These are phyloP conservation scores for Lentinula lateritia DNA, from an alignment of 768 basidiomycete species.

Conservation along the genomic window DNA sequence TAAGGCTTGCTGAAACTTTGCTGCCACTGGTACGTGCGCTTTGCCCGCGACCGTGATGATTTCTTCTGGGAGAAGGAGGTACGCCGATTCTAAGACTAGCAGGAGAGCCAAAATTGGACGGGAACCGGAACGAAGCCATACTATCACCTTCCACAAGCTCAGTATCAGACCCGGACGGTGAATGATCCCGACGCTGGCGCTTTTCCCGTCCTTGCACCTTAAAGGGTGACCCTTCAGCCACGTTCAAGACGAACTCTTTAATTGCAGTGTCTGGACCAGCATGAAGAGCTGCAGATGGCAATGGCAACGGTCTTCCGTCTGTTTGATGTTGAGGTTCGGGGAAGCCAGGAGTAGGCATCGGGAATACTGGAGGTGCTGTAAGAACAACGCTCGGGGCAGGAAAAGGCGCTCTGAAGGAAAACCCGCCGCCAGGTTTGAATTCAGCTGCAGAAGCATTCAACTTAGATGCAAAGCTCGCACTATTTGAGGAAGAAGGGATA, in stretches of 20 bases:
- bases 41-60: conserved; percentile 9
- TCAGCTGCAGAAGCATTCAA: conserved; percentile 76
- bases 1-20: conserved; percentile 18
- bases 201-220: conserved; percentile 76
- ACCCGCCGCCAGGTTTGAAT: conserved; percentile 65
- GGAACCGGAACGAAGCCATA: conserved; percentile 77
- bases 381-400: background rate
- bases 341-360: conserved; percentile 19
- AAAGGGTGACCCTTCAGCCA: conserved; percentile 32
- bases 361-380: conserved; percentile 10
- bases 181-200: conserved; percentile 56
- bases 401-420: conserved; percentile 68
- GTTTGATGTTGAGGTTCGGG: conserved; percentile 24
- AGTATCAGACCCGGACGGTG: conserved; percentile 13
- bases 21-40: conserved; percentile 15
- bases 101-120: conserved; percentile 45
- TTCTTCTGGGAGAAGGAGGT: conserved; percentile 1
- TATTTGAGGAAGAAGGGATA: conserved; percentile 27
- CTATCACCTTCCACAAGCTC: conserved; percentile 49
- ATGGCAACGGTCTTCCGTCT: conserved; percentile 19
- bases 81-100: conserved; percentile 29
- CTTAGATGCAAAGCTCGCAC: conserved; percentile 50
- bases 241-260: background rate
- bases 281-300: conserved; percentile 17
- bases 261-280: background rate